Percentiles rank a stretch among this genome's conserved stretches.
These are phyloP conservation scores for Spinellus fusiger DNA, from an alignment of 192 early-diverging fungal species.

Conservation along the genomic window DNA sequence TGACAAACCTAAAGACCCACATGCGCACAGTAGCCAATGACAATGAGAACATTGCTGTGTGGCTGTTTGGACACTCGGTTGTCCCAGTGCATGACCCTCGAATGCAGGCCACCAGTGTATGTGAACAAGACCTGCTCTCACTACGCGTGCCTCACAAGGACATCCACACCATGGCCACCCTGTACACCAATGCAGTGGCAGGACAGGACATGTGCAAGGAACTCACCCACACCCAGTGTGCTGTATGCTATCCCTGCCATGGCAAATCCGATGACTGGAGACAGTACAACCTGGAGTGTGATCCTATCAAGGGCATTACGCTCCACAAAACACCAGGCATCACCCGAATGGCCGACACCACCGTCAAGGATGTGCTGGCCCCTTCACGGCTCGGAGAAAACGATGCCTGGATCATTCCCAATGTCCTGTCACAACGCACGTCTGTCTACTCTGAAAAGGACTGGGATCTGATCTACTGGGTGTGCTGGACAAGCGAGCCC, in stretches of 20 bases:
- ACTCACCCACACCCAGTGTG: too few species aligned
- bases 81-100: conserved; percentile 48
- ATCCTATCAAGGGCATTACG: conserved; percentile 43
- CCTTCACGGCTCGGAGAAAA: conserved; percentile 24
- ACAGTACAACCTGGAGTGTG: conserved; percentile 44
- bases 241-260: conserved; percentile 50
- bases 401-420: conserved; percentile 51
- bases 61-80: conserved; percentile 50
- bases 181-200: not conserved
- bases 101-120: conserved; percentile 48
- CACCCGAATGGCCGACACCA: conserved; percentile 6
- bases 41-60: conserved; percentile 50
- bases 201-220: conserved; percentile 11
- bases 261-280: conserved; percentile 44
- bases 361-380: conserved; percentile 19
- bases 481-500: conserved; percentile 50
- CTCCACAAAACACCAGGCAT: conserved; percentile 15
- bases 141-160: conserved; percentile 30
- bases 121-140: conserved; percentile 53
- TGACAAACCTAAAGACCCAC: conserved; percentile 34
- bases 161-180: conserved; percentile 48
- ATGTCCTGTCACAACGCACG: conserved; percentile 39
- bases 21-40: conserved; percentile 45
- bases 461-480: conserved; percentile 55
- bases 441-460: conserved; percentile 51